Evolutionary conservation across 371 early-diverging fungal species (phyloP).

Genomic region (Saksenaea vasiformis): DNA sequence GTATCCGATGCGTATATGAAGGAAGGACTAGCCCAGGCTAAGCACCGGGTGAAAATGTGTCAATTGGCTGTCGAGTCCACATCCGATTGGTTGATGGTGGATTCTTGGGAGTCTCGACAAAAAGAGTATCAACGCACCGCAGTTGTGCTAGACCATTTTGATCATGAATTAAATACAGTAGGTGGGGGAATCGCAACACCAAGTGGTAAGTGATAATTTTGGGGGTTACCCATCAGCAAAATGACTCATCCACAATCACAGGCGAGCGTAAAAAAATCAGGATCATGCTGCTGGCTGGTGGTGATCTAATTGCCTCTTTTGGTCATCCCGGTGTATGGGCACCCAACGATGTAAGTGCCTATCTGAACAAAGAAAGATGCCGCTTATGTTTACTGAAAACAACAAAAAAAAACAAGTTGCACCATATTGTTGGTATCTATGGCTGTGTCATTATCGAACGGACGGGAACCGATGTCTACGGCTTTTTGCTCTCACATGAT

Average conservation of each 20-base stretch:
- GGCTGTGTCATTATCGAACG: conserved; percentile 96
- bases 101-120: conserved; percentile 92
- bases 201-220: conserved; percentile 40
- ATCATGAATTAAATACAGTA: conserved; percentile 77
- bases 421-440: conserved; percentile 89
- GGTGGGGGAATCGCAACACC: conserved; percentile 57
- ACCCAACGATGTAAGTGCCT: conserved; percentile 80
- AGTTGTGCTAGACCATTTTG: conserved; percentile 92
- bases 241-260: conserved; percentile 11
- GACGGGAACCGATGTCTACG: conserved; percentile 92
- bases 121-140: conserved; percentile 84
- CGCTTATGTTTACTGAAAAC: not conserved
- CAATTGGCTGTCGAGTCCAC: conserved; percentile 81
- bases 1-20: conserved; percentile 93
- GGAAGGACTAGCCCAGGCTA: conserved; percentile 82
- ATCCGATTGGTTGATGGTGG: conserved; percentile 95
- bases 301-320: conserved; percentile 96
- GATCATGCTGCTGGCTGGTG: conserved; percentile 95
- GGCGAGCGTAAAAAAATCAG: conserved; percentile 64
- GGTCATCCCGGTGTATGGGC: conserved; percentile 92
- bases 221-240: not conserved
- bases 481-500: conserved; percentile 87
- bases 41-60: conserved; percentile 94
- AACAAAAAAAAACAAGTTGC: conserved; percentile 75
- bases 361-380: not conserved